Evolutionary conservation across 1,284 basidiomycete genomes (phyloP).

Genomic region (Cryptococcus sp.): DNA sequence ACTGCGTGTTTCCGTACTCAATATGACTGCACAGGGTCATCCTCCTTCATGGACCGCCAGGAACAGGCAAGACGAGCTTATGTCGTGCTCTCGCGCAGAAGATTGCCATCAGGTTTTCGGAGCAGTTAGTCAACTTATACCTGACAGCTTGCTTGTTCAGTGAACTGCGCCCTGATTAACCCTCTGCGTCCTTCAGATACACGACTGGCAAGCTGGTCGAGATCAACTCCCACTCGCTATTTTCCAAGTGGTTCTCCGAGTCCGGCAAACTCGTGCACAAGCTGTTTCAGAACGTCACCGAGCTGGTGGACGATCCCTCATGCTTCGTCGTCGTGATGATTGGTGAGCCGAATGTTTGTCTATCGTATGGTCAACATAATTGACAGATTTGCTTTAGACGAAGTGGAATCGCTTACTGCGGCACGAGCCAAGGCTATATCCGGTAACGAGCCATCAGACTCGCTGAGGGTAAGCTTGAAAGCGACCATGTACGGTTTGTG

Average conservation of each 20-base stretch:
- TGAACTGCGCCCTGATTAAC: background rate
- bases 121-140: constrained; percentile 60
- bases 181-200: constrained; percentile 62
- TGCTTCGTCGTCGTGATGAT: constrained; percentile 94
- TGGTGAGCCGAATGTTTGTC: constrained; percentile 57
- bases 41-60: constrained; percentile 92
- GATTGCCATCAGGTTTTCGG: constrained; percentile 82
- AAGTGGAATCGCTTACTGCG: constrained; percentile 93
- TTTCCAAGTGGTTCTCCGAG: constrained; percentile 97
- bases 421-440: constrained; percentile 91
- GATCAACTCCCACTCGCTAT: constrained; percentile 95
- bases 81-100: constrained; percentile 96
- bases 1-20: background rate
- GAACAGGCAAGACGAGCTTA: constrained; percentile 95
- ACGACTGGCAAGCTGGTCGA: constrained; percentile 84
- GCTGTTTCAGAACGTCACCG: constrained; percentile 83
- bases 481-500: background rate
- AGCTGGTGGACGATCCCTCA: constrained; percentile 83
- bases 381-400: constrained; percentile 62
- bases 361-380: background rate
- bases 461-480: constrained; percentile 68
- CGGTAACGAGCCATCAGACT: constrained; percentile 92
- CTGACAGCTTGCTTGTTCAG: background rate
- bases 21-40: constrained; percentile 61
- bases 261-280: constrained; percentile 97